A percentile compares a stretch with the other conserved stretches of the same genome.
Evolutionary conservation across 108 stramenopile genomes (phyloP).

Genomic region (Conticribra guillardii): DNA sequence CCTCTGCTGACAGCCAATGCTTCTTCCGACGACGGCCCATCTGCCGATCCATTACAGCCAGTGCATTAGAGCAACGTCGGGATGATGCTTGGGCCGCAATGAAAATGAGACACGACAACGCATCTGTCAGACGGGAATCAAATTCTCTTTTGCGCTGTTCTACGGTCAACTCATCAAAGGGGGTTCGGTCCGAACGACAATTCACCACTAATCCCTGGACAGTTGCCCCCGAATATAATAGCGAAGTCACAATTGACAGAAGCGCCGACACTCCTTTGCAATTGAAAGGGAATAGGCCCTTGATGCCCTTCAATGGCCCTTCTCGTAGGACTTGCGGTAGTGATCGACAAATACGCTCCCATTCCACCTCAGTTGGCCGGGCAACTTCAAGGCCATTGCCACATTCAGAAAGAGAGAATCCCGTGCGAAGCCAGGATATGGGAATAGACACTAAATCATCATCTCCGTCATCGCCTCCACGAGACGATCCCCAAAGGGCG

Average conservation of each 20-base stretch:
- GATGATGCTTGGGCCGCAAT: slow-evolving; percentile 64
- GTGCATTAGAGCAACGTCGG: slow-evolving; percentile 42
- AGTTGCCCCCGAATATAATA: slow-evolving; percentile 73
- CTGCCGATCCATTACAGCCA: slow-evolving; percentile 33
- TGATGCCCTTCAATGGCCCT: slow-evolving; percentile 27
- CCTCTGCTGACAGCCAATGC: slow-evolving; percentile 10
- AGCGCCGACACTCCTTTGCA: slow-evolving; percentile 71
- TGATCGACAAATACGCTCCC: slow-evolving; percentile 17
- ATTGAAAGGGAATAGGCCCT: slow-evolving; percentile 61
- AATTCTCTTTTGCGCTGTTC: slow-evolving; percentile 67
- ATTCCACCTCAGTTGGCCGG: slow-evolving; percentile 30
- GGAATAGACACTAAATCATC: slow-evolving; percentile 34
- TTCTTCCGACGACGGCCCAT: slow-evolving; percentile 31
- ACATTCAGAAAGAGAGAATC: slow-evolving; percentile 41
- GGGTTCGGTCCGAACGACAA: slow-evolving; percentile 36
- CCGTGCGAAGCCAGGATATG: slow-evolving; percentile 43
- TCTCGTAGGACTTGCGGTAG: slow-evolving; percentile 30
- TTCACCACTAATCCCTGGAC: slow-evolving; percentile 57
- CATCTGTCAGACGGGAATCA: slow-evolving; percentile 69
- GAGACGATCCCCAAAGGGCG: slow-evolving; percentile 12
- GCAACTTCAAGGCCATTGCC: slow-evolving; percentile 33
- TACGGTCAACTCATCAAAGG: slow-evolving; percentile 58
- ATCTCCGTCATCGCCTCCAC: slow-evolving; percentile 33
- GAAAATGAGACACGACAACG: slow-evolving; percentile 64
- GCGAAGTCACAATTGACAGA: slow-evolving; percentile 68